Evolutionary conservation across 2,329 filamentous ascomycete species (phyloP), one percentile per base, ranked within the genome.

Genomic region (Lasiodiplodia theobromae): DNA sequence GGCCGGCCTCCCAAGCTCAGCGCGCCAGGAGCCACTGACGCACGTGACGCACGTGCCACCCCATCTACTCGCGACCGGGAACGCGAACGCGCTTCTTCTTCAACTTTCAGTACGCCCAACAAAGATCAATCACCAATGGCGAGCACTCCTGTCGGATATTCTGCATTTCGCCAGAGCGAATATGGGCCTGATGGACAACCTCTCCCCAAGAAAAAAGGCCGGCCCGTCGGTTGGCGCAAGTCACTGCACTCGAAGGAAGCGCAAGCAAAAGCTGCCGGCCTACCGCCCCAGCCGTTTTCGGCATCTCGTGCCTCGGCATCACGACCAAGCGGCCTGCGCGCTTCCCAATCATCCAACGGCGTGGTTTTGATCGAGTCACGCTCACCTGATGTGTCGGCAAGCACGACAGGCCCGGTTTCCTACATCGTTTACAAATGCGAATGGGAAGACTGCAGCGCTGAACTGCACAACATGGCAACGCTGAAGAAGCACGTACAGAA

Each of bases 381-480:
- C 18, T 78, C 78, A 11, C 74, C 78, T n/a, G 78, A 75, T 66
- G 69, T 74, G 38, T 69, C 71, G 8, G 70, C 71, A 44, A 71
- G 4, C 49, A 60, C 18, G 2, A 51, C 68, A n/a, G n/a, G 38
- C n/a, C 38, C 38, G 18, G 49, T 40, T 3, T 56, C 38, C 37
- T 83, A 81, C 68, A 78, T 80, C 62, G 81, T 86, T 6, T 91
- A 84, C 74, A 81, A 82, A 67, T 91, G 89, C 76, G 76, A 80
- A 52, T 91, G 88, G 89, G 77, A 83, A 64, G 76, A 78, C 1
- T 91, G 89, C 74, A 76, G 77, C 3, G 84, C 86, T 0, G 83
- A 89, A 71, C 78, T 91, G 5, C 89, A 91, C 76, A 91, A 90
- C 71, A 76, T 90, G 16, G 83, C 85, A 10, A 87, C 85, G 0